Base-by-base conservation (phyloP, 1,284 basidiomycete species). In the Ceratobasidium sp. region DNA sequence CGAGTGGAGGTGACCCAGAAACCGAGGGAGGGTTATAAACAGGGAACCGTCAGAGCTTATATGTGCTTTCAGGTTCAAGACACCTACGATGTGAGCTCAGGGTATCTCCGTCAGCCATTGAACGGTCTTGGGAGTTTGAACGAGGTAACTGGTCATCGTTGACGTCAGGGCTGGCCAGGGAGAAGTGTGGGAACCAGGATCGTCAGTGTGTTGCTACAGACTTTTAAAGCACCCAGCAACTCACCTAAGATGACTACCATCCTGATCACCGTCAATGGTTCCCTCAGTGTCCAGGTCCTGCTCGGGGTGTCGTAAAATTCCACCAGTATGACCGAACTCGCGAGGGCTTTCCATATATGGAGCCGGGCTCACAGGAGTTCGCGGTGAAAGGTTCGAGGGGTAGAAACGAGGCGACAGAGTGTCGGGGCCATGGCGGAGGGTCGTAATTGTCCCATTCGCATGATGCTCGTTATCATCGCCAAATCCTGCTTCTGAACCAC, bases 41-140 rank as follows among this genome's bases (percentile, higher is more conserved):
- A 44, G 26, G 21, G 41, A 43, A 7, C n/a, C 4, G 38, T 59
- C 43, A 59, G 57, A 18, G 21, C 14, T 4, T 26, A 11, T 28
- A 6, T 35, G 23, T 14, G 28, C 43, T 21, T 21, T 21, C 57
- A 21, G 21, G 6, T 21, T 6, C 35, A 43, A 41, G 28, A 23
- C 16, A 62, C 59, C 11, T 62, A 62, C 59, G 59, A 41, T 46
- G 59, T 47, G 59, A 47, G 30, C 44, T 47, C 28, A n/a, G 16
- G 11, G 18, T 41, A 32, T 62, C 59, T 26, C 8, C 30, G n/a
- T 62, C 59, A 26, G 21, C 46, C 14, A 49, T n/a, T n/a, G 59
- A 62, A 26, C 41, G 59, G 16, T 18, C 59, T 47, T 16, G 43
- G 23, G 59, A 62, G 4, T 23, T 18, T 23, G 59, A 47, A 23